phyloP scores from a whole-genome alignment of 257 asterid species.

The Anisodus acutangulus region DNA sequence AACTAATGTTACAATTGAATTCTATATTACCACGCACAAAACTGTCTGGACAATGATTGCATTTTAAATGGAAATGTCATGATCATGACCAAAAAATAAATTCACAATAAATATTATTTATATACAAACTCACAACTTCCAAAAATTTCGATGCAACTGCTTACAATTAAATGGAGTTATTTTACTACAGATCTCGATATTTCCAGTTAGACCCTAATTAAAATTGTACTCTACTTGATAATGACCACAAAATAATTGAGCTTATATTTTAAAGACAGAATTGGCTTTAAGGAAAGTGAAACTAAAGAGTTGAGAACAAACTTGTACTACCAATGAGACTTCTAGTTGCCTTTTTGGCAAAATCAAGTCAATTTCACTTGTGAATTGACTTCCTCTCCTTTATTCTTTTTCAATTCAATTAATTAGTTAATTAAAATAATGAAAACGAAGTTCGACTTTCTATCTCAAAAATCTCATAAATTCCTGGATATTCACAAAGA shows the following conservation, averaged over 20 bases:
- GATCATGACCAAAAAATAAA: constrained; percentile 1
- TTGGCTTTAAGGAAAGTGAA: constrained; percentile 1
- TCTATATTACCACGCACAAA: not conserved
- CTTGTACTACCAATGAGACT: not conserved
- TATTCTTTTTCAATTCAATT: constrained; percentile 7
- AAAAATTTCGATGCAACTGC: not conserved
- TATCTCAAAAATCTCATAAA: too few relatives aligned
- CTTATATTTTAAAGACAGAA: not conserved
- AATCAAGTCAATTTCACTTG: constrained; percentile 19
- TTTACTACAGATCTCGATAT: not conserved
- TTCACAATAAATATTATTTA: not conserved
- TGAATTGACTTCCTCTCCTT: not conserved
- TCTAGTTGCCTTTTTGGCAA: not conserved
- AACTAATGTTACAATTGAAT: not conserved
- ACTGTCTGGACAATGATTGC: constrained; percentile 23
- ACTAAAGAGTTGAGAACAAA: not conserved
- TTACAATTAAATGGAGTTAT: not conserved
- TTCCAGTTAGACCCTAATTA: not conserved
- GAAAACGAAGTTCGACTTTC: not conserved
- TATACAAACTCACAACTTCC: not conserved
- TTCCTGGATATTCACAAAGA: too few relatives aligned
- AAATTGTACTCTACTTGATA: constrained; percentile 11
- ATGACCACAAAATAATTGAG: constrained; percentile 20
- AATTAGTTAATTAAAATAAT: not conserved
- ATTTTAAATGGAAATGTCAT: constrained; percentile 19